Evolutionary conservation across 2,329 filamentous ascomycete species (phyloP).

Genomic region (Chaetomiaceae sp.): DNA sequence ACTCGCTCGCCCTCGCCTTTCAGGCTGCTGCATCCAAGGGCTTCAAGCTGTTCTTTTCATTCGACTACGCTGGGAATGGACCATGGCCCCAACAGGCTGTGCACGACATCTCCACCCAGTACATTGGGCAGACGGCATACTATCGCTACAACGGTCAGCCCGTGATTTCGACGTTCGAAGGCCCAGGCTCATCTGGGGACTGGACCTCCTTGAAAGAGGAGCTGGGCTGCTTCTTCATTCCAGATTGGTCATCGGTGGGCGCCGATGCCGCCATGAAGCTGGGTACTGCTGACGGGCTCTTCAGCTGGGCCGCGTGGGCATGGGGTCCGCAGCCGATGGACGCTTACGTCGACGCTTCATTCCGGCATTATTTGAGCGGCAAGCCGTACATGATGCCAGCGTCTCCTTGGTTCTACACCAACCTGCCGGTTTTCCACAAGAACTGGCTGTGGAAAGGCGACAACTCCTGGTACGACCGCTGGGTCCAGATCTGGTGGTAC

Average conservation of each 20-base stretch:
- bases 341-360: slow-evolving; percentile 32
- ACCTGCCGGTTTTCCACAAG: slow-evolving; percentile 49
- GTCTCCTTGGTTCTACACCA: slow-evolving; percentile 55
- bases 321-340: slow-evolving; percentile 25
- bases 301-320: slow-evolving; percentile 34
- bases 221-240: slow-evolving; percentile 36
- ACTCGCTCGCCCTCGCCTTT: slow-evolving; percentile 28
- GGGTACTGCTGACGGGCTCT: slow-evolving; percentile 30
- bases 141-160: too few relatives aligned
- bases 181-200: slow-evolving; percentile 34
- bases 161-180: slow-evolving; percentile 52
- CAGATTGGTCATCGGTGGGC: slow-evolving; percentile 43
- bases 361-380: slow-evolving; percentile 25
- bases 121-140: too few relatives aligned
- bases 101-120: slow-evolving; percentile 22
- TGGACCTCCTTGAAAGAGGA: slow-evolving; percentile 38
- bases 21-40: slow-evolving; percentile 17
- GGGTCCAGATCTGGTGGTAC: slow-evolving; percentile 41
- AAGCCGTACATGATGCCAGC: slow-evolving; percentile 48
- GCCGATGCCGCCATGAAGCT: slow-evolving; percentile 29
- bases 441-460: slow-evolving; percentile 60
- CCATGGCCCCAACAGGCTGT: slow-evolving; percentile 27
- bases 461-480: slow-evolving; percentile 50
- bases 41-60: slow-evolving; percentile 33
- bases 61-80: slow-evolving; percentile 32